Evolutionary conservation across 148 eudicot genomes (phyloP).

Genomic region (Vaccinium macrocarpon): DNA sequence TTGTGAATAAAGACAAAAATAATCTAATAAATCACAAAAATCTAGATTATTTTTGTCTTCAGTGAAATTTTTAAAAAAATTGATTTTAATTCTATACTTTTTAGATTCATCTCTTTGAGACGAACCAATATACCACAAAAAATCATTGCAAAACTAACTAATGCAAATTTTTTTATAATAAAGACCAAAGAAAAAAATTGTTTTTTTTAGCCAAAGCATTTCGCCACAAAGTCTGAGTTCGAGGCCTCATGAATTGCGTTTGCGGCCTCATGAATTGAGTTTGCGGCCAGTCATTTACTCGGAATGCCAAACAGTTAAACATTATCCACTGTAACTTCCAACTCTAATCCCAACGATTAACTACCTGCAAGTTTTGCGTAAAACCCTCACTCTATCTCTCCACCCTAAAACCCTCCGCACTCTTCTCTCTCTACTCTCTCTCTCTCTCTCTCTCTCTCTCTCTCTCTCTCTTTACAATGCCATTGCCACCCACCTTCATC

Average conservation of each 20-base stretch:
- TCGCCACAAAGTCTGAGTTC: not conserved
- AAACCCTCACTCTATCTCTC: slow-evolving; percentile 1
- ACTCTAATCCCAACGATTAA: not conserved
- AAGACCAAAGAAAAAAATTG: no score
- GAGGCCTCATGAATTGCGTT: not conserved
- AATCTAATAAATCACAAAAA: no score
- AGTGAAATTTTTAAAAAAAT: no score
- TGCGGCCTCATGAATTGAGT: not conserved
- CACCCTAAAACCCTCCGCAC: not conserved
- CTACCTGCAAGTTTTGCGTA: not conserved
- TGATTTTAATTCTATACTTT: no score
- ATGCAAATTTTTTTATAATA: no score
- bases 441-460: not conserved
- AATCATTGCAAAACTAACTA: no score
- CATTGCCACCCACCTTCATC: slow-evolving; percentile 23
- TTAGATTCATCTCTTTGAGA: no score
- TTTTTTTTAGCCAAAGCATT: no score
- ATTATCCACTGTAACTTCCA: not conserved
- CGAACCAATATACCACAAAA: no score
- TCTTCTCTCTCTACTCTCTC: not conserved
- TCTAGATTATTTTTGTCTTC: no score
- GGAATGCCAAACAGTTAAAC: not conserved
- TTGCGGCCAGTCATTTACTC: no score
- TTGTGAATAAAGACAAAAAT: no score
- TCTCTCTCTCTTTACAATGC: slow-evolving; percentile 16